Evolutionary conservation across 352 stramenopile genomes (phyloP).

Genomic region (Globisporangium alternatum): DNA sequence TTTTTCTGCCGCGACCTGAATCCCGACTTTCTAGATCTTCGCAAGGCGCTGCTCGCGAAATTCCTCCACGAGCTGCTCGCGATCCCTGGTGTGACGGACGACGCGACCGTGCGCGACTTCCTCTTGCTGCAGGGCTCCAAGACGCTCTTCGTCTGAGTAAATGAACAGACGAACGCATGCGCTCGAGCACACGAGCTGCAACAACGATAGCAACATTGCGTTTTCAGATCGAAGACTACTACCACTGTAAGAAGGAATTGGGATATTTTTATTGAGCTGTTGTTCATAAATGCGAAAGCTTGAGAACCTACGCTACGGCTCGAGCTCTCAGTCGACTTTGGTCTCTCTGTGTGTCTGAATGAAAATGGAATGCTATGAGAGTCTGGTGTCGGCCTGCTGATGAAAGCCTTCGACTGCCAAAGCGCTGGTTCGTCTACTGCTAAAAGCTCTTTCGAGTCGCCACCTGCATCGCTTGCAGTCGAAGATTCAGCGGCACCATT

Average conservation of each 20-base stretch:
- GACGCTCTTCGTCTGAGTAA: slow-evolving; percentile 51
- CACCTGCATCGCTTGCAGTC: neutral
- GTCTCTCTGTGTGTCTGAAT: neutral
- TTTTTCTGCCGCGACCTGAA: slow-evolving; percentile 75
- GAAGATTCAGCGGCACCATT: neutral
- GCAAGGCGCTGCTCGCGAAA: slow-evolving; percentile 43
- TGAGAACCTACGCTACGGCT: neutral
- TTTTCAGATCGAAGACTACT: no score
- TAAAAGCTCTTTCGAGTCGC: neutral
- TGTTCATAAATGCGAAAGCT: neutral
- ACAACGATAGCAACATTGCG: neutral
- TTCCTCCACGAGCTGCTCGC: slow-evolving; percentile 65
- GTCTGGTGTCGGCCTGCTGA: neutral
- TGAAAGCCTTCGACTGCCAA: neutral
- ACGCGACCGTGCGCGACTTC: slow-evolving; percentile 55
- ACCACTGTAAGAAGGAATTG: neutral
- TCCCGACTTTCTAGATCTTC: slow-evolving; percentile 56
- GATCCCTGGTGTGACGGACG: slow-evolving; percentile 59
- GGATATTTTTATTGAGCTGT: neutral
- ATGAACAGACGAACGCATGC: slow-evolving; percentile 7
- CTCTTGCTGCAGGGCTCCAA: slow-evolving; percentile 55
- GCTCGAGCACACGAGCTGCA: no score
- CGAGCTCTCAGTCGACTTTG: neutral
- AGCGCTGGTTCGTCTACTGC: neutral
- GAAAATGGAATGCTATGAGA: neutral